A percentile compares a stretch with the other conserved stretches of the same genome.
phyloP scores from a whole-genome alignment of 2,329 filamentous ascomycete species.

The Drechslera avenae region DNA sequence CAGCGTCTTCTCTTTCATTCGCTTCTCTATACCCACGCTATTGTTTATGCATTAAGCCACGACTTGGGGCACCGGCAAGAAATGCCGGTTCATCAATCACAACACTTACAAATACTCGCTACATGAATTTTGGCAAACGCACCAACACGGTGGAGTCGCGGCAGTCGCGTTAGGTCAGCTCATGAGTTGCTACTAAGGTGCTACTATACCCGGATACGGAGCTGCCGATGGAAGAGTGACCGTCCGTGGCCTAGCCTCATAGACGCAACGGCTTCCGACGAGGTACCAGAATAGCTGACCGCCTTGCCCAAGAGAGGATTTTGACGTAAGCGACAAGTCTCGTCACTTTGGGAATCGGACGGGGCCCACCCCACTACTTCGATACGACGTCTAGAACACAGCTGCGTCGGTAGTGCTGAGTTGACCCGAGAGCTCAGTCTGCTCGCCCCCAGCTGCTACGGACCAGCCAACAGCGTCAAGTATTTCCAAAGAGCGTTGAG shows the following conservation, averaged over 20 bases:
- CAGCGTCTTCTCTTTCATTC: no score
- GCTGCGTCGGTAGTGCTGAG: conserved; percentile 1
- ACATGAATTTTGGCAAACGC: no score
- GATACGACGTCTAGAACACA: conserved; percentile 3
- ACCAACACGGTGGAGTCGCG: no score
- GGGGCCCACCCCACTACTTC: conserved; percentile 8
- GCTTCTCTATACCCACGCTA: no score
- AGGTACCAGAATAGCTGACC: conserved; percentile 3
- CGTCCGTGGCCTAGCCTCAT: not conserved
- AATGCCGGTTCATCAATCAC: no score
- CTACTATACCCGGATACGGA: not conserved
- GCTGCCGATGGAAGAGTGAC: not conserved
- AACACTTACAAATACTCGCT: no score
- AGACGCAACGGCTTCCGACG: conserved; percentile 1
- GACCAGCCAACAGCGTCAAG: conserved; percentile 16
- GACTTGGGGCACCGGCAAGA: no score
- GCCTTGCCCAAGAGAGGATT: conserved; percentile 1
- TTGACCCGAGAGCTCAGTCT: conserved; percentile 8
- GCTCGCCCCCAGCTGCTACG: conserved; percentile 7
- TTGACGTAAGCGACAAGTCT: conserved; percentile 2
- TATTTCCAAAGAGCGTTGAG: not conserved
- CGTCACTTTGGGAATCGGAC: conserved; percentile 10
- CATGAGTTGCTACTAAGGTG: not conserved
- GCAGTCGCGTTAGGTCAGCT: no score
- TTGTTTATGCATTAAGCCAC: no score